phyloP scores from a whole-genome alignment of 495 filamentous ascomycete genomes.

The Xylaria flabelliformis region DNA sequence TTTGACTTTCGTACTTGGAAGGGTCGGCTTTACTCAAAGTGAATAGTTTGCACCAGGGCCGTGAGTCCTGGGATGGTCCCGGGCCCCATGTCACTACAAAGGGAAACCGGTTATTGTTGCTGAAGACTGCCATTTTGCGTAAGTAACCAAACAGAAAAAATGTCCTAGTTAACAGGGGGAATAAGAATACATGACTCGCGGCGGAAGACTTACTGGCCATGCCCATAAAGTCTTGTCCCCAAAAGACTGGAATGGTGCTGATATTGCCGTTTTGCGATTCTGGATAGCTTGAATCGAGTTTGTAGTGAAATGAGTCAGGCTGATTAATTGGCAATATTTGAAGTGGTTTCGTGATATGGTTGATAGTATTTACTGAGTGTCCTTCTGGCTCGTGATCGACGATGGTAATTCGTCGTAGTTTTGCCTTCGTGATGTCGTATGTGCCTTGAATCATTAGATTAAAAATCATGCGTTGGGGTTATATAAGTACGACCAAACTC shows the following conservation, averaged over 20 bases:
- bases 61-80: not conserved
- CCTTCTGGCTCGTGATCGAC: slow-evolving; percentile 6
- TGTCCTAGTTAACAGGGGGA: not conserved
- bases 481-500: not conserved
- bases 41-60: not conserved
- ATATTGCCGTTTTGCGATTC: slow-evolving; percentile 12
- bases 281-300: slow-evolving; percentile 5
- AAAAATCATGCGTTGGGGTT: not conserved
- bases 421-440: slow-evolving; percentile 2
- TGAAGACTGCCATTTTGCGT: slow-evolving; percentile 3
- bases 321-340: not conserved
- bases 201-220: not conserved
- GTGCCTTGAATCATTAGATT: not conserved
- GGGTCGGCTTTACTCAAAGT: not conserved
- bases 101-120: slow-evolving; percentile 6
- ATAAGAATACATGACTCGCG: not conserved
- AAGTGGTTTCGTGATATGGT: slow-evolving; percentile 8
- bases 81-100: slow-evolving; percentile 1
- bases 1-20: not conserved
- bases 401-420: not conserved
- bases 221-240: slow-evolving; percentile 5
- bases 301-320: not conserved
- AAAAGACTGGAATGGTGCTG: not conserved
- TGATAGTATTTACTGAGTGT: not conserved
- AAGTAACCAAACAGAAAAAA: not conserved